These are phyloP conservation scores for Wallacemonas sp. DNA, from an alignment of 208 protist genomes.

Conservation along the genomic window DNA sequence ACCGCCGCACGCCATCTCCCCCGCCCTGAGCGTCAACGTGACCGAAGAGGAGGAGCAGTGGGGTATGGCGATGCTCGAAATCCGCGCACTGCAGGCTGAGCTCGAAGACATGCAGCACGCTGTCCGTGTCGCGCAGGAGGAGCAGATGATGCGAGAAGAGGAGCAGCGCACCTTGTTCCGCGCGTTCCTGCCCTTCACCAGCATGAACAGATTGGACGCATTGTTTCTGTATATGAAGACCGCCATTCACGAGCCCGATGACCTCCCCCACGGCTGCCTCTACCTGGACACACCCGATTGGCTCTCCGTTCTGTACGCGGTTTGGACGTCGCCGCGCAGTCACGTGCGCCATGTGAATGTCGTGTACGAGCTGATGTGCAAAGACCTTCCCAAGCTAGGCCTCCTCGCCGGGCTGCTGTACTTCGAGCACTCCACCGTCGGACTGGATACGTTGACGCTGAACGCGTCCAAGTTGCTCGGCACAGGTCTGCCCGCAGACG, in stretches of 20 bases:
- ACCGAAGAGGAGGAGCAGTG: constrained; percentile 53
- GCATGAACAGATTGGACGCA: constrained; percentile 33
- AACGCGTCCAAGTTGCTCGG: constrained; percentile 44
- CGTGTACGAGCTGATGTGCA: constrained; percentile 30
- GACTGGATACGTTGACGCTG: constrained; percentile 41
- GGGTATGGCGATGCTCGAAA: constrained; percentile 63
- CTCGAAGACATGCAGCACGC: constrained; percentile 48
- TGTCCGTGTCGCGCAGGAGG: constrained; percentile 43
- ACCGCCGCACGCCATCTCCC: too few species aligned
- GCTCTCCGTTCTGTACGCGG: constrained; percentile 55
- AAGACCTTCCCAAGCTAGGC: constrained; percentile 65
- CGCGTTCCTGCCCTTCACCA: constrained; percentile 56
- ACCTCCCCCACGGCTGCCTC: constrained; percentile 47
- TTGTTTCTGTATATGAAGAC: constrained; percentile 62
- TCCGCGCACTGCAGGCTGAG: constrained; percentile 59
- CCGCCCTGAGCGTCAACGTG: background rate
- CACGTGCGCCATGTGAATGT: constrained; percentile 45
- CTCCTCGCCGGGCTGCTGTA: constrained; percentile 61
- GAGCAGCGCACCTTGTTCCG: constrained; percentile 43
- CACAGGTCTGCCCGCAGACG: background rate
- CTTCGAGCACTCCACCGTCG: constrained; percentile 30
- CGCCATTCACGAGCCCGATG: constrained; percentile 44
- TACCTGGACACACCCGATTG: constrained; percentile 59
- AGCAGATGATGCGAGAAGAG: constrained; percentile 18
- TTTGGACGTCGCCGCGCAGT: constrained; percentile 53